phyloP scores from a whole-genome alignment of 1,284 basidiomycete genomes.

The Pseudozyma tsukubaensis region DNA sequence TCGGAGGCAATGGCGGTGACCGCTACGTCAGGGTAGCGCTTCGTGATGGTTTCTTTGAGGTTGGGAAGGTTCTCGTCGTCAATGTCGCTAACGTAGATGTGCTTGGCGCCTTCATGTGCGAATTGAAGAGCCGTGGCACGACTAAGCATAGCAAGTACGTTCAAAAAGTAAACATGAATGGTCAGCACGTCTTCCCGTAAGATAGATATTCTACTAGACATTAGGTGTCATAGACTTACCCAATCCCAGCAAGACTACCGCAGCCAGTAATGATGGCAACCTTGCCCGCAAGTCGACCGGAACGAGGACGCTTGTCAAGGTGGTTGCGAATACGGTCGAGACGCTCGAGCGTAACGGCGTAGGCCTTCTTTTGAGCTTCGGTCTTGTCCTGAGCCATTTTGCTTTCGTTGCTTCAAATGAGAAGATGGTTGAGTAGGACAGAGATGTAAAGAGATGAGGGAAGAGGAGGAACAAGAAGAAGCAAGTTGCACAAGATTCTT shows the following conservation, averaged over 20 bases:
- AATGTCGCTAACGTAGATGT: constrained; percentile 86
- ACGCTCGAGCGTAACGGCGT: constrained; percentile 66
- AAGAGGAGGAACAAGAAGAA: background rate
- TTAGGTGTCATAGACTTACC: constrained; percentile 26
- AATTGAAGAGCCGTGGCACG: constrained; percentile 37
- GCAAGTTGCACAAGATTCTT: background rate
- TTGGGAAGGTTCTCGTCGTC: constrained; percentile 78
- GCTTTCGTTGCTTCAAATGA: background rate
- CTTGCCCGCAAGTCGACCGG: constrained; percentile 78
- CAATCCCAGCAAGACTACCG: constrained; percentile 61
- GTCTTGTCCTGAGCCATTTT: constrained; percentile 35
- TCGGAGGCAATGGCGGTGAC: constrained; percentile 74
- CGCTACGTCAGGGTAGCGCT: constrained; percentile 81
- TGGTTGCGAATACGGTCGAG: constrained; percentile 80
- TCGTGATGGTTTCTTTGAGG: constrained; percentile 78
- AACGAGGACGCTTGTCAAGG: constrained; percentile 74
- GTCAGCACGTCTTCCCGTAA: constrained; percentile 3
- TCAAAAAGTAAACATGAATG: background rate
- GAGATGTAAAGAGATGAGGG: background rate
- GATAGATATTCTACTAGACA: too few relatives aligned
- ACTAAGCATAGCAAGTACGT: constrained; percentile 1
- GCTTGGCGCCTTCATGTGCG: constrained; percentile 76
- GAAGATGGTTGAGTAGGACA: background rate
- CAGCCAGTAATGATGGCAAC: constrained; percentile 88
- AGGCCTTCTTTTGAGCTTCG: constrained; percentile 43